phyloP scores from a whole-genome alignment of 225 moss, liverwort and hornwort species.

The Pseudoscleropodium purum region DNA sequence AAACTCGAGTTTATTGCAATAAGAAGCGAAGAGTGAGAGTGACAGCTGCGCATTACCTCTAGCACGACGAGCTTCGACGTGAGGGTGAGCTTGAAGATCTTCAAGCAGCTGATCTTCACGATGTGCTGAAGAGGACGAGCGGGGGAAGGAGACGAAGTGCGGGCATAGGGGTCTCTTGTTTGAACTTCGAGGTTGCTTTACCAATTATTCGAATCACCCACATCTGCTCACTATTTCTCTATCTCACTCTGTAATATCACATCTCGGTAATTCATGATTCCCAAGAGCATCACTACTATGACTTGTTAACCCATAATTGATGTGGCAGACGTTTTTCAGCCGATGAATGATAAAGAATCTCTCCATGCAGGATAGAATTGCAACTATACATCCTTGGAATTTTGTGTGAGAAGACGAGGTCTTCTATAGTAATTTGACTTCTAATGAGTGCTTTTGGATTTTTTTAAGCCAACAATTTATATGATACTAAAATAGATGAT shows the following conservation, averaged over 20 bases:
- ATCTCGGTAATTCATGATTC: not conserved
- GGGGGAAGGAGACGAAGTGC: not conserved
- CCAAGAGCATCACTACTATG: not conserved
- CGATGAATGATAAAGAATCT: no score
- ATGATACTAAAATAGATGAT: no score
- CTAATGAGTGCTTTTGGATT: no score
- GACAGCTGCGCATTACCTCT: not conserved
- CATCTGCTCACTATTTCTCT: no score
- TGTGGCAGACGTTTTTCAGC: no score
- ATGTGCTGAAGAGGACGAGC: not conserved
- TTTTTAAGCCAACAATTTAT: no score
- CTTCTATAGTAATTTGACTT: no score
- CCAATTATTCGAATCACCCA: not conserved
- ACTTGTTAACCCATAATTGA: no score
- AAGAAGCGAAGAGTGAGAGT: not conserved
- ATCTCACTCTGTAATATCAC: not conserved
- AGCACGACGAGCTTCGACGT: not conserved
- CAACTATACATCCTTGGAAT: no score
- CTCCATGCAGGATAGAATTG: no score
- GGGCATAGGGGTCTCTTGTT: not conserved
- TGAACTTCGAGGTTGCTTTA: not conserved
- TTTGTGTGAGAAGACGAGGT: no score
- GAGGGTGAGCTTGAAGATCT: not conserved
- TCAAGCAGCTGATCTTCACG: not conserved
- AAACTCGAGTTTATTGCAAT: not conserved